These are phyloP conservation scores for Symbiodinium natans DNA, from an alignment of 73 alveolate genomes.

Conservation along the genomic window DNA sequence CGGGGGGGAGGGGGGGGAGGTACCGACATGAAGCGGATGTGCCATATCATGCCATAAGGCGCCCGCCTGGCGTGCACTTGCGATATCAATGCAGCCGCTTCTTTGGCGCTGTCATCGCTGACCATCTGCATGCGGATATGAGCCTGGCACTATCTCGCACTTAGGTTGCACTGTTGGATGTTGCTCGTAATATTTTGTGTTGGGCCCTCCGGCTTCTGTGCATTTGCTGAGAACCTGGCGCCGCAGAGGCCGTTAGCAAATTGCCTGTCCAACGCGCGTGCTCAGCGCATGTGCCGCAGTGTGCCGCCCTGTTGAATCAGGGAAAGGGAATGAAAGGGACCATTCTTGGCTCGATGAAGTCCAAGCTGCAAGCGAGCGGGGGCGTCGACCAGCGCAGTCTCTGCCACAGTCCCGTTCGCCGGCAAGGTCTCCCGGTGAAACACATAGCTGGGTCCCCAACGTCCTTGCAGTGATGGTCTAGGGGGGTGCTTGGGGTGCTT, in stretches of 20 bases:
- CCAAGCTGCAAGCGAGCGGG: conserved; percentile 2
- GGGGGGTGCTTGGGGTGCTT: too few species aligned
- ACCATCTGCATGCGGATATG: background rate
- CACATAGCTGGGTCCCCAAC: background rate
- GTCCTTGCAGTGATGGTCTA: background rate
- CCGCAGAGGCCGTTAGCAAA: background rate
- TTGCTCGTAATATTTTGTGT: too few species aligned
- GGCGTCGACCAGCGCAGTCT: background rate
- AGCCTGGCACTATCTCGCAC: background rate
- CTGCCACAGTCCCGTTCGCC: background rate
- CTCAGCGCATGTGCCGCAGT: too few species aligned
- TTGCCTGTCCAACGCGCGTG: background rate
- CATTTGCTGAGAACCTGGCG: background rate
- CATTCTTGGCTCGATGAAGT: too few species aligned
- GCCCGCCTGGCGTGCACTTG: background rate
- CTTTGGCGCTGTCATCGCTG: background rate
- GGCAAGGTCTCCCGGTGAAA: background rate
- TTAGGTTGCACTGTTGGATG: background rate
- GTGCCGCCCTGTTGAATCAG: too few species aligned
- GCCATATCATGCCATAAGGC: too few species aligned
- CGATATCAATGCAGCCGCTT: background rate
- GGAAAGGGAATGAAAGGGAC: too few species aligned
- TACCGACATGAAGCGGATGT: too few species aligned
- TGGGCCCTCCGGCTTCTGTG: too few species aligned
- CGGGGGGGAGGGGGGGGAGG: too few species aligned